Base-by-base conservation (phyloP, 176 grass and related monocot genomes). In the Triticum timopheevii region DNA sequence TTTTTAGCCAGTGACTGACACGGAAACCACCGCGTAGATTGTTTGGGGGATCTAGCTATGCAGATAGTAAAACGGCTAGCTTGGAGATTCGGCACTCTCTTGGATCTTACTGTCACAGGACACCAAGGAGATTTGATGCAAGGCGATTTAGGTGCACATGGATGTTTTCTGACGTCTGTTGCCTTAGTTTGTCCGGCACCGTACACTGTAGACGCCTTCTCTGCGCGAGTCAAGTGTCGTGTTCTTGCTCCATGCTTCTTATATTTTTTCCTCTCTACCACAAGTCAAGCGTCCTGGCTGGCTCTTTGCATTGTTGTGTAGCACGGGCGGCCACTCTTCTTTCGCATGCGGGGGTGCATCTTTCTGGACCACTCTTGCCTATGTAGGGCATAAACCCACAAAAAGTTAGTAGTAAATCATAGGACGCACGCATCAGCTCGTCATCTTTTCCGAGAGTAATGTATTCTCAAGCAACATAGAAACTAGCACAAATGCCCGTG, bases 151-250 rank as follows among this genome's bases (percentile, higher is more conserved):
- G 15, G 47, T 13, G 17, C 85, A 88, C 86, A 34, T 81, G 85
- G 64, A 28, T 54, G 56, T 13, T n/a, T 81, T 42, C 56, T 64
- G 65, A 62, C 25, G 45, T 22, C 28, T 64, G 28, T 3, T 36
- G 87, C 11, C 16, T 39, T 56, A 3, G 27, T 61, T 88, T 83
- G 77, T 67, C 69, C 4, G 38, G 58, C 24, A 17, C 83, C 39
- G 22, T 50, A 20, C 17, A 58, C 16, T 58, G 85, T 45, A 16
- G 70, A 45, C 70, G 11, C 38, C 39, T 44, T 49, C 23, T 82
- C 86, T 85, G 90, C 77, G 82, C 90, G 28, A 82, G 86, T 88
- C 86, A 78, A 82, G 40, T 82, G 82, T 88, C 78, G 10, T 73
- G 2, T 81, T 88, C n/a, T 52, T 52, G 4, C 74, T 2, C 39